Conservation (phyloP, 805 yeast genomes). For the Spencermartinsiella europaea region DNA sequence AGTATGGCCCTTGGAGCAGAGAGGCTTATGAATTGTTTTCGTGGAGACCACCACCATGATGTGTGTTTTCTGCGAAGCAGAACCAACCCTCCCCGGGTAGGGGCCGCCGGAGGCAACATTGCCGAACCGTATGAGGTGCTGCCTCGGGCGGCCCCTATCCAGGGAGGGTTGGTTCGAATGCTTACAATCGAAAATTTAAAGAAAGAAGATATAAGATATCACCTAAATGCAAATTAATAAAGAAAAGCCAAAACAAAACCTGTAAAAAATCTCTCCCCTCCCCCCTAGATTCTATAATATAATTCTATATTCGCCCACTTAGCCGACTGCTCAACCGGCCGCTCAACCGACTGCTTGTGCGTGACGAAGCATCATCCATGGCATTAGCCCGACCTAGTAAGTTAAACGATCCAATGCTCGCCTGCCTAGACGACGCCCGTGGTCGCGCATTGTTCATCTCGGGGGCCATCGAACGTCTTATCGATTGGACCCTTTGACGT, state of each 20-base stretch:
- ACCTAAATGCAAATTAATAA: not conserved
- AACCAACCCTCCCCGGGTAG: too few relatives aligned
- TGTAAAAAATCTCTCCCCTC: not conserved
- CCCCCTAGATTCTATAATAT: too few relatives aligned
- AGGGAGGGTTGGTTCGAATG: too few relatives aligned
- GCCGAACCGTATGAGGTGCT: too few relatives aligned
- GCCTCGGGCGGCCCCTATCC: too few relatives aligned
- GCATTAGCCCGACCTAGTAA: slow-evolving; percentile 1
- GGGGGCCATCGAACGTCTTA: slow-evolving; percentile 23
- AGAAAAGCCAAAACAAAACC: not conserved
- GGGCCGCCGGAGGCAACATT: too few relatives aligned
- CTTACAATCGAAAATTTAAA: not conserved
- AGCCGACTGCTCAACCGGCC: slow-evolving; percentile 11
- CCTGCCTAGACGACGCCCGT: slow-evolving; percentile 11
- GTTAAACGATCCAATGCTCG: slow-evolving; percentile 14
- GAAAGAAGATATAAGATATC: too few relatives aligned
- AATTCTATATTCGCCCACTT: slow-evolving; percentile 1
- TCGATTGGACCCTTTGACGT: slow-evolving; percentile 17
- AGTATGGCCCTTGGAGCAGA: slow-evolving; percentile 29
- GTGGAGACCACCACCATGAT: not conserved
- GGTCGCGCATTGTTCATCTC: slow-evolving; percentile 20
- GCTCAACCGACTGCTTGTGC: not conserved
- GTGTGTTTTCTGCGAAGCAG: too few relatives aligned
- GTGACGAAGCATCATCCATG: not conserved
- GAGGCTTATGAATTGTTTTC: slow-evolving; percentile 27